Base-by-base conservation (phyloP, 129 eudicot genomes). In the Tagetes patula region DNA sequence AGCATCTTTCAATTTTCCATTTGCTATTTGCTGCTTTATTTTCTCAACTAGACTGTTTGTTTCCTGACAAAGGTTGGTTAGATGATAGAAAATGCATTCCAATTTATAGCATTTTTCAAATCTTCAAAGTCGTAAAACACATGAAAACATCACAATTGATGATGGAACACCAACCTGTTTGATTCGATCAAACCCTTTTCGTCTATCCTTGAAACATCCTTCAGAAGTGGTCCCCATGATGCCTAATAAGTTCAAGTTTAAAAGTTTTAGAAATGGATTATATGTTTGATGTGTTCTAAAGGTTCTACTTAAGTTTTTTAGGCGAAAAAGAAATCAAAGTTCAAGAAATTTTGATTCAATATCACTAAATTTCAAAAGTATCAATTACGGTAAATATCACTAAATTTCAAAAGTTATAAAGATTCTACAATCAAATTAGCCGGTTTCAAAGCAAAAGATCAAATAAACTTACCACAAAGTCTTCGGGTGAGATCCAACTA, bases 401-500 rank as follows among this genome's bases (percentile, higher is more conserved):
- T 20, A 20, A 0, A 20, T 0, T 20, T 20, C 0, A 20, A 20
- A 20, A 20, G 27, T 20, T 20, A 20, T 20, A 20, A 20, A 20
- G 27, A 20, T 20, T 20, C 27, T 20, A 20, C 27, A 6, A n/a
- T 40, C 5, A 20, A n/a, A 64, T 39, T 40, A 40, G 33, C 33
- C 49, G 5, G 40, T 42, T 65, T 20, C 37, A 34, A 42, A 70
- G 63, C 49, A 50, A 37, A 27, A 33, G 38, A 33, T 43, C 42
- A 34, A 7, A 64, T 65, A 47, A 62, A 63, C n/a, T 39, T 64
- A 64, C 69, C 69, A 89, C 96, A 76, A 83, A 89, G 84, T 89
- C 96, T 82, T 84, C 96, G 2, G 98, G 98, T 31, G 98, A 92
- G 56, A 92, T 89, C 98, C 98, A 92, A 45, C 84, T 82, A 80